Percentiles rank a stretch among this genome's conserved stretches.
Conservation (phyloP, 306 rosid species). For the apple (Malus domestica) region DNA sequence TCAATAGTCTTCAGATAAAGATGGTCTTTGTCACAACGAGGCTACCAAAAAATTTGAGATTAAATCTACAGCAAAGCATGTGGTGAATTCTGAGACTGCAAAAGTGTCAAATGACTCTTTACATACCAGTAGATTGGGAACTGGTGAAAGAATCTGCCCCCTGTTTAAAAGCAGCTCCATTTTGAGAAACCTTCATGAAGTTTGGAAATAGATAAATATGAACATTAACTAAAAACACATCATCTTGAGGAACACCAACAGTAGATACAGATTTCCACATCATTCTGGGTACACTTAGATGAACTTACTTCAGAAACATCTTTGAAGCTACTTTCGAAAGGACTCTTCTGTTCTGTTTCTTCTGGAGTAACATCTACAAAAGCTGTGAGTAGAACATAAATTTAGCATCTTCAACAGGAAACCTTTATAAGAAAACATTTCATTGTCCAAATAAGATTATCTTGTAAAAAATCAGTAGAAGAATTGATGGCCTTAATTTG, state of each 20-base stretch:
- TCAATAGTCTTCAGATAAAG: neutral
- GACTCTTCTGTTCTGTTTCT: constrained; percentile 58
- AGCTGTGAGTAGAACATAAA: constrained; percentile 39
- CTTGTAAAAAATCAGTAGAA: neutral
- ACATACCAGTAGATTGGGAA: constrained; percentile 54
- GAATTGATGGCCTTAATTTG: neutral
- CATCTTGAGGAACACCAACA: constrained; percentile 11
- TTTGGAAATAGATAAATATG: constrained; percentile 10
- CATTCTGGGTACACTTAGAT: constrained; percentile 28
- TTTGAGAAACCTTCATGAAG: constrained; percentile 57
- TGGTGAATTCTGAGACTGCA: neutral
- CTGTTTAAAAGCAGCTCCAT: constrained; percentile 67
- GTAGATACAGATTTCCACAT: constrained; percentile 47
- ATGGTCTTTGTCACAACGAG: neutral
- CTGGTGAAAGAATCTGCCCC: constrained; percentile 35
- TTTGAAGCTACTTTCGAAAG: constrained; percentile 52
- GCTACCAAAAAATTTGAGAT: constrained; percentile 5
- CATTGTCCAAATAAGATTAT: constrained; percentile 4
- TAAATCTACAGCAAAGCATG: neutral
- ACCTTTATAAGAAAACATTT: neutral
- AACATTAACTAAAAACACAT: constrained; percentile 11
- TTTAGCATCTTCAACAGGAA: constrained; percentile 8
- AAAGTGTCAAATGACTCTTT: neutral
- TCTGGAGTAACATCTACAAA: constrained; percentile 93
- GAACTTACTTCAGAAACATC: constrained; percentile 45